Conservation (phyloP, 306 rosid genomes). For the Lablab purpureus region DNA sequence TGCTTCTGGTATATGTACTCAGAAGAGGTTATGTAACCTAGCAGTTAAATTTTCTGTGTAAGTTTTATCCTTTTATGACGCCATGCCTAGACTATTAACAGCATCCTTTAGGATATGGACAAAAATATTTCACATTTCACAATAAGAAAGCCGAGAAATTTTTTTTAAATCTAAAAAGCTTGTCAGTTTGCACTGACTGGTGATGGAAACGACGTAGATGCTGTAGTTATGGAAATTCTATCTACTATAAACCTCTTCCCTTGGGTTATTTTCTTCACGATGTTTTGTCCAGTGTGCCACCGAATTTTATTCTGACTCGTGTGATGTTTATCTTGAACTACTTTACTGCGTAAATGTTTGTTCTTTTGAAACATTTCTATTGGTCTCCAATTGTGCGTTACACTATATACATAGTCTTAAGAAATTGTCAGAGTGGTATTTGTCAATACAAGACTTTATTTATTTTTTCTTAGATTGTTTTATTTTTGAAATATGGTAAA, state of each 20-base stretch:
- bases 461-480: neutral
- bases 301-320: neutral
- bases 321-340: neutral
- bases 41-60: neutral
- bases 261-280: constrained; percentile 16
- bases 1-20: neutral
- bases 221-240: neutral
- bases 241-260: neutral
- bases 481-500: neutral
- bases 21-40: neutral
- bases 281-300: neutral
- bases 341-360: too few relatives aligned
- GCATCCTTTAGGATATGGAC: constrained; percentile 25
- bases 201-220: neutral
- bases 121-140: neutral
- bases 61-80: constrained; percentile 3
- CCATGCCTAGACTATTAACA: neutral
- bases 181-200: neutral
- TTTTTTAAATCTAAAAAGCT: constrained; percentile 8
- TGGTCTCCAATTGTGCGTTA: neutral
- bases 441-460: too few relatives aligned
- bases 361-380: neutral
- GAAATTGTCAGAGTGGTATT: too few relatives aligned
- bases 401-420: neutral
- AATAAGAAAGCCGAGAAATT: neutral